Percentiles rank a stretch among this genome's conserved stretches.
Evolutionary conservation across 1,139 yeast genomes (phyloP).

Genomic region (Torulaspora pretoriensis): DNA sequence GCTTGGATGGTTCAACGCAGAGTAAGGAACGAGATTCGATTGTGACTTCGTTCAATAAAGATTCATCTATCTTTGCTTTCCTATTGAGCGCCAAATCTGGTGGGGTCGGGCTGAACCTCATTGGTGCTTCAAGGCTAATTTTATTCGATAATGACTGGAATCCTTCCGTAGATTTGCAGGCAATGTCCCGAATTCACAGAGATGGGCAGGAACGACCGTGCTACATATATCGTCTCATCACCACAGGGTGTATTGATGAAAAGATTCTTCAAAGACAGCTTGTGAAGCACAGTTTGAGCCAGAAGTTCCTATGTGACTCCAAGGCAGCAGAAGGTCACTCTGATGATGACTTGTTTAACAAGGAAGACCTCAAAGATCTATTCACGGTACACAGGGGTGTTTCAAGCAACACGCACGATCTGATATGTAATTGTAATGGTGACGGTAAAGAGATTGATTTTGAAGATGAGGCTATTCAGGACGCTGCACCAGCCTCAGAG

Average conservation of each 20-base stretch:
- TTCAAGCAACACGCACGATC: constrained; percentile 74
- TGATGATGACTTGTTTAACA: constrained; percentile 52
- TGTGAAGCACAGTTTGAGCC: constrained; percentile 76
- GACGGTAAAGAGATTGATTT: constrained; percentile 30
- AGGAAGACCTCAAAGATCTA: constrained; percentile 66
- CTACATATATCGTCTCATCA: constrained; percentile 73
- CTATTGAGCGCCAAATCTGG: constrained; percentile 88
- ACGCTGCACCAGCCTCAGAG: constrained; percentile 24
- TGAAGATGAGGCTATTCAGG: constrained; percentile 18
- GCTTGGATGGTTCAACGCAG: constrained; percentile 86
- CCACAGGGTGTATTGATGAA: constrained; percentile 91
- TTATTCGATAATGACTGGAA: constrained; percentile 93
- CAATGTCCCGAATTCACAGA: constrained; percentile 92
- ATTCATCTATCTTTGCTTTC: constrained; percentile 55
- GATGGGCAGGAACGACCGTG: constrained; percentile 86
- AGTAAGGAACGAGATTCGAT: constrained; percentile 57
- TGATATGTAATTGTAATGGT: constrained; percentile 67
- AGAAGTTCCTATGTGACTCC: constrained; percentile 59
- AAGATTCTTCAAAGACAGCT: constrained; percentile 92
- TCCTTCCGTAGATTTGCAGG: constrained; percentile 88
- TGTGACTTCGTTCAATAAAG: constrained; percentile 65
- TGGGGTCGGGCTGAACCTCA: constrained; percentile 84
- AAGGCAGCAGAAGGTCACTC: constrained; percentile 36
- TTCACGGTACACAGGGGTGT: constrained; percentile 57
- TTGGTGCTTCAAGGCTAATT: constrained; percentile 84